Conservation (phyloP, 2,329 filamentous ascomycete genomes). For the Dryadomyces quercus-mongolicae region DNA sequence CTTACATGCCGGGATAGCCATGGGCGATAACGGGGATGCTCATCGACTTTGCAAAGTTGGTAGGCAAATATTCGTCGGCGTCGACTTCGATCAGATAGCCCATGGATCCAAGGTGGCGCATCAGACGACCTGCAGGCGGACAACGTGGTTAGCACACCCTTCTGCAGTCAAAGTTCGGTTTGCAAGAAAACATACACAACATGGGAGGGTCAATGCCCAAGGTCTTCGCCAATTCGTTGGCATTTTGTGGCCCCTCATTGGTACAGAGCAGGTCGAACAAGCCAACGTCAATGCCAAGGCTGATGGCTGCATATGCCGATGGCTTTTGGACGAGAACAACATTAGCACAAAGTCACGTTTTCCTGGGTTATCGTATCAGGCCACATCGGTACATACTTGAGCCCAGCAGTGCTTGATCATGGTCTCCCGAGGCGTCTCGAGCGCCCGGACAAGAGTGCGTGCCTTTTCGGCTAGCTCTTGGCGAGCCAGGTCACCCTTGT, state of each 20-base stretch:
- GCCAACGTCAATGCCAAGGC: conserved; percentile 20
- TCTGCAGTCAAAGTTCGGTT: no score
- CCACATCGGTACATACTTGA: conserved; percentile 16
- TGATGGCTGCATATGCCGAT: conserved; percentile 2
- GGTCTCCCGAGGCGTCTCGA: conserved; percentile 34
- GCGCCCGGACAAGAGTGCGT: conserved; percentile 19
- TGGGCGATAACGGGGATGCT: conserved; percentile 21
- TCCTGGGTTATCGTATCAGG: no score
- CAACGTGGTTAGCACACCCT: no score
- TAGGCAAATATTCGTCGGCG: conserved; percentile 23
- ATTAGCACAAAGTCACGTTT: not conserved
- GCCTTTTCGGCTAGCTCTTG: conserved; percentile 22
- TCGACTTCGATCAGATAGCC: conserved; percentile 25
- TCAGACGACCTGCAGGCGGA: conserved; percentile 15
- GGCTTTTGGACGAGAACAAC: not conserved
- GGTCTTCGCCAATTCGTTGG: conserved; percentile 18
- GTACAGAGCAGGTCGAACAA: conserved; percentile 22
- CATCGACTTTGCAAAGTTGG: conserved; percentile 25
- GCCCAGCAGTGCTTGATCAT: conserved; percentile 35
- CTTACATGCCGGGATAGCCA: conserved; percentile 18
- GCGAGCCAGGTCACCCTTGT: conserved; percentile 9
- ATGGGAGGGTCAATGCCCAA: conserved; percentile 17
- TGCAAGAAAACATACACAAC: conserved; percentile 13
- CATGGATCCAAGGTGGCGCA: conserved; percentile 26
- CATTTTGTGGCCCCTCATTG: conserved; percentile 19